Percentiles rank a stretch among this genome's conserved stretches.
Evolutionary conservation across 768 basidiomycete genomes (phyloP).

Genomic region (Exidia glandulosa): DNA sequence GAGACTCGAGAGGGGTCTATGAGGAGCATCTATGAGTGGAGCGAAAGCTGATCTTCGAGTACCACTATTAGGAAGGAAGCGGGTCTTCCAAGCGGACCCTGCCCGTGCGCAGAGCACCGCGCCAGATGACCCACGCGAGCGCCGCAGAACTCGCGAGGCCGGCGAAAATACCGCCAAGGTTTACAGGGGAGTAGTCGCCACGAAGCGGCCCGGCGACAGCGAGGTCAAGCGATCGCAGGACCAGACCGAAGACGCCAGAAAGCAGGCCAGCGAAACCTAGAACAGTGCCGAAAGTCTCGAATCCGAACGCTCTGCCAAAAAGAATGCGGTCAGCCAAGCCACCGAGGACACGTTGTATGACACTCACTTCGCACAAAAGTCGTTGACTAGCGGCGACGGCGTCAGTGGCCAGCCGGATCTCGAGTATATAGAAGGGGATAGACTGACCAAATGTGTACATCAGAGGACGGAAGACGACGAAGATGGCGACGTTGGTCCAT

Average conservation of each 20-base stretch:
- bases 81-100: neutral
- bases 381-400: conserved; percentile 9
- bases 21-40: too few species aligned
- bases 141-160: conserved; percentile 10
- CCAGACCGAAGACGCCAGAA: conserved; percentile 21
- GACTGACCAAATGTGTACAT: conserved; percentile 22
- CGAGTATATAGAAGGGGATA: neutral
- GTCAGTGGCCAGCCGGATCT: neutral
- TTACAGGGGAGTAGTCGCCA: conserved; percentile 21
- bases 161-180: conserved; percentile 13
- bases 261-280: conserved; percentile 25
- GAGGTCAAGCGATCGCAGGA: conserved; percentile 23
- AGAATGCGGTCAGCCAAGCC: neutral
- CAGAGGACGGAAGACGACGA: conserved; percentile 21
- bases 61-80: too few species aligned
- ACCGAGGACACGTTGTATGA: neutral
- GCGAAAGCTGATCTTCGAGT: too few species aligned
- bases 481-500: conserved; percentile 18
- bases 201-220: conserved; percentile 18
- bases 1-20: too few species aligned
- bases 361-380: conserved; percentile 11
- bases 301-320: conserved; percentile 18
- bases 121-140: conserved; percentile 6
- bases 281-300: conserved; percentile 25
- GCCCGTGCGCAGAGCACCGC: neutral